phyloP scores from a whole-genome alignment of 2,329 filamentous ascomycete genomes.

The Colletotrichum sublineola region DNA sequence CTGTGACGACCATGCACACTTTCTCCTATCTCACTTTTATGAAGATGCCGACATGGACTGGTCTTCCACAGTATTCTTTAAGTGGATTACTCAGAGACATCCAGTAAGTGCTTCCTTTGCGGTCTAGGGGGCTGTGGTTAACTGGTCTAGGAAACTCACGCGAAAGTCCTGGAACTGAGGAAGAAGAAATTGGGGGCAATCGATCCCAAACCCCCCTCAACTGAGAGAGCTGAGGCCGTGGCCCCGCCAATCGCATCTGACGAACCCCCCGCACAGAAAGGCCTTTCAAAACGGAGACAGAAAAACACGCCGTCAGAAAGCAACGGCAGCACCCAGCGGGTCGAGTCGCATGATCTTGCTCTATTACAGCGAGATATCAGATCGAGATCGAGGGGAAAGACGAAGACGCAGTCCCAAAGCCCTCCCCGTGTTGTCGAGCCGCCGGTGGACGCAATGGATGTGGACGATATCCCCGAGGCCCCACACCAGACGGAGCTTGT shows the following conservation, averaged over 20 bases:
- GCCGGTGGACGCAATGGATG: slow-evolving; percentile 31
- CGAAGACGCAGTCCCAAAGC: slow-evolving; percentile 29
- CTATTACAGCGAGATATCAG: slow-evolving; percentile 4
- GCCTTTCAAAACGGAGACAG: slow-evolving; percentile 26
- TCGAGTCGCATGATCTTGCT: slow-evolving; percentile 27
- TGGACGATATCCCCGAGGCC: slow-evolving; percentile 21
- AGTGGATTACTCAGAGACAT: slow-evolving; percentile 60
- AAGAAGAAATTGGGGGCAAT: slow-evolving; percentile 11
- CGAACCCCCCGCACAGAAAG: slow-evolving; percentile 38
- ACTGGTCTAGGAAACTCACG: slow-evolving; percentile 28
- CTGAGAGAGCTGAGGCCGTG: slow-evolving; percentile 2
- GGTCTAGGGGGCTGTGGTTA: not conserved
- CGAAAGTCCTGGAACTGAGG: slow-evolving; percentile 28
- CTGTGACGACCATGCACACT: slow-evolving; percentile 63
- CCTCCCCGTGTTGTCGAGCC: not conserved
- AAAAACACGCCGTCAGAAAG: slow-evolving; percentile 10
- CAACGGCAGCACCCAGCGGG: not conserved
- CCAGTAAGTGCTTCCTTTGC: slow-evolving; percentile 51
- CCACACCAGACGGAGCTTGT: not conserved
- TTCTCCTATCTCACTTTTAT: slow-evolving; percentile 66
- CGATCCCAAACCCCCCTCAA: not conserved
- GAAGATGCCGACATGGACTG: slow-evolving; percentile 58
- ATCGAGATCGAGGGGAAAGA: slow-evolving; percentile 39
- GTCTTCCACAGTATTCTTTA: slow-evolving; percentile 61
- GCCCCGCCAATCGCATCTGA: slow-evolving; percentile 5